Percentiles rank a stretch among this genome's conserved stretches.
Conservation (phyloP, 108 stramenopile species). For the Schizochytrium sp. region DNA sequence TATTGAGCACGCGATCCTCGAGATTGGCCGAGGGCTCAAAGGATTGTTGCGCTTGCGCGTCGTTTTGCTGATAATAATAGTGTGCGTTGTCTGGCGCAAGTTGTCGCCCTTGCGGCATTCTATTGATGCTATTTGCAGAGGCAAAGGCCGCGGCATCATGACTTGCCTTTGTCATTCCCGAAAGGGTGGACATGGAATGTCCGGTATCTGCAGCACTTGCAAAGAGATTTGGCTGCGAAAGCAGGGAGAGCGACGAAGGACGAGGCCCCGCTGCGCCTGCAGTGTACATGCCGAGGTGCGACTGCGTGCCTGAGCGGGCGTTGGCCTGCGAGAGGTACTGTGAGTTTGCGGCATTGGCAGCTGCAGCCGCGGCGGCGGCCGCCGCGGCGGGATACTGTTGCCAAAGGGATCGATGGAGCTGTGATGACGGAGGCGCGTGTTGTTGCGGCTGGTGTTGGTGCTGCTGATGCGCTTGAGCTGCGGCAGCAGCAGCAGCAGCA, state of each 20-base stretch:
- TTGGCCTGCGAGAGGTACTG: too few species aligned
- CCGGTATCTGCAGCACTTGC: background rate
- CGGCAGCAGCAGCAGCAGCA: background rate
- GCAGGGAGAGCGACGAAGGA: background rate
- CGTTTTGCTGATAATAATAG: background rate
- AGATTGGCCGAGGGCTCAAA: background rate
- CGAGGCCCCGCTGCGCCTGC: background rate
- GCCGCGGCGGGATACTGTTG: background rate
- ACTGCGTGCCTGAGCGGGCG: background rate
- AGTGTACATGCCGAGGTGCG: background rate
- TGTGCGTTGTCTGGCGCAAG: background rate
- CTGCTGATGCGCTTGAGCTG: background rate
- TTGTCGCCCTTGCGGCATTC: background rate
- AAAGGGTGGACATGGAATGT: background rate
- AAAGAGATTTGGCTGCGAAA: background rate
- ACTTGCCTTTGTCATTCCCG: too few species aligned
- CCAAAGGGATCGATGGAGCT: background rate
- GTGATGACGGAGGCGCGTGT: background rate
- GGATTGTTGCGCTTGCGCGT: background rate
- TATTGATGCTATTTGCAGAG: background rate
- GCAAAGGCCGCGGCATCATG: background rate
- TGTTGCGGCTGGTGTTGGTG: background rate
- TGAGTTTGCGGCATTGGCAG: background rate
- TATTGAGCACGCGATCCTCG: background rate
- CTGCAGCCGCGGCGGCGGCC: background rate